Evolutionary conservation across 306 rosid species (phyloP), one percentile per base, ranked within the genome.

Genomic region (Gastrolobium bilobum): DNA sequence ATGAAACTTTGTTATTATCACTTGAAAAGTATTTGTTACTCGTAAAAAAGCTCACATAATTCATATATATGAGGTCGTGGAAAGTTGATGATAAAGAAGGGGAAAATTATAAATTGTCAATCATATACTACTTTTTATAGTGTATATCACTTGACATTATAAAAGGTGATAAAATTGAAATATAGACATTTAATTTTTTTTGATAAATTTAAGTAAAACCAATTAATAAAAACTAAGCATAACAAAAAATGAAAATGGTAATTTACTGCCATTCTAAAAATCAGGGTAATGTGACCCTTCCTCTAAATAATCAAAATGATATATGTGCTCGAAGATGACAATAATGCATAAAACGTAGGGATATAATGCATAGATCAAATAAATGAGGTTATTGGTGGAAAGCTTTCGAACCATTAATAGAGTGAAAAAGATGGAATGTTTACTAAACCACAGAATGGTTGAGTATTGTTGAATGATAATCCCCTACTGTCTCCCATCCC

Each of bases 351-450:
- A 60, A 53, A 57, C 30, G 14, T 20, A 69, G 56, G 68, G 34
- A 76, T 76, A 78, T 69, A 39, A 68, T 60, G 71, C 75, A 51
- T 38, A 40, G 37, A 78, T 66, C 39, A 87, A 71, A 73, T 52
- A 52, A 40, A 50, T 1, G 61, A 48, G 60, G 81, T 68, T 6
- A 69, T 64, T 73, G 81, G 73, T 33, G 69, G 56, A 64, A 58
- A 70, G 88, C 73, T 82, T 73, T 72, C 15, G 58, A 79, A 68
- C 63, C 70, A 57, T 52, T 31, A 73, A 68, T 64, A 52, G 13
- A 79, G 14, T 58, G 80, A 70, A 74, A 79, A 73, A 1, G 77
- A 86, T 79, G 44, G 81, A 83, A 67, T 83, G 78, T 79, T 62
- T 60, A 42, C 58, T 31, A 74, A 61, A 43, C 73, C 68, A 40